Conservation (phyloP, 768 basidiomycete genomes). For the Auricularia sp. region DNA sequence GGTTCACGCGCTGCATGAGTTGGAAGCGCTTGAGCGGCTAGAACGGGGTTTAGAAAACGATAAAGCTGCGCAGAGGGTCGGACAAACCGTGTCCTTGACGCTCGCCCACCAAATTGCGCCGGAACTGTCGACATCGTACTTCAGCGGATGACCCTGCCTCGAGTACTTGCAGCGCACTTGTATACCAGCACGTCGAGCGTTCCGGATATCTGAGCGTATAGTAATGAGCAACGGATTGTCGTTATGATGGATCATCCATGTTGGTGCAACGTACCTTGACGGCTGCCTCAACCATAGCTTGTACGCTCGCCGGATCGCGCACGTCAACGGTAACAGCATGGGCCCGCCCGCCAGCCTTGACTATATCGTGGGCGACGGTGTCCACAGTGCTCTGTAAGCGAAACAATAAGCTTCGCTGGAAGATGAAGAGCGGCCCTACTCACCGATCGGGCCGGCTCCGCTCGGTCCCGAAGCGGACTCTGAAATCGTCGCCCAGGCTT, state of each 20-base stretch:
- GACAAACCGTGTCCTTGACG: neutral
- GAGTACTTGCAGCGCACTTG: neutral
- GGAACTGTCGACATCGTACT: neutral
- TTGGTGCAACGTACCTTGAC: neutral
- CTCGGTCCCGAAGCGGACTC: too few relatives aligned
- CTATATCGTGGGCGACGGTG: neutral
- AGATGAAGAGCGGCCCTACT: too few relatives aligned
- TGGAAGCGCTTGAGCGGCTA: neutral
- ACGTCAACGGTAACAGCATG: neutral
- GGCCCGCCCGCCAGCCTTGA: neutral
- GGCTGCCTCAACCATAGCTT: neutral
- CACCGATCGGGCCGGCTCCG: too few relatives aligned
- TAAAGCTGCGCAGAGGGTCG: neutral
- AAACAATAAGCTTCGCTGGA: too few relatives aligned
- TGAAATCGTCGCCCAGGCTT: too few relatives aligned
- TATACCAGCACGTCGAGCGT: neutral
- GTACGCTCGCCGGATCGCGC: neutral
- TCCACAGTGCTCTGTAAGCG: neutral
- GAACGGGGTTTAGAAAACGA: neutral
- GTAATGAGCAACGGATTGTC: neutral
- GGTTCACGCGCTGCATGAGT: slow-evolving; percentile 1
- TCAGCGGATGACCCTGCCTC: neutral
- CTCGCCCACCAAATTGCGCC: neutral
- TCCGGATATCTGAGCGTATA: neutral
- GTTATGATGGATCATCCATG: too few relatives aligned